phyloP scores from a whole-genome alignment of 176 grass and related monocot species.

The Triticum dicoccoides region DNA sequence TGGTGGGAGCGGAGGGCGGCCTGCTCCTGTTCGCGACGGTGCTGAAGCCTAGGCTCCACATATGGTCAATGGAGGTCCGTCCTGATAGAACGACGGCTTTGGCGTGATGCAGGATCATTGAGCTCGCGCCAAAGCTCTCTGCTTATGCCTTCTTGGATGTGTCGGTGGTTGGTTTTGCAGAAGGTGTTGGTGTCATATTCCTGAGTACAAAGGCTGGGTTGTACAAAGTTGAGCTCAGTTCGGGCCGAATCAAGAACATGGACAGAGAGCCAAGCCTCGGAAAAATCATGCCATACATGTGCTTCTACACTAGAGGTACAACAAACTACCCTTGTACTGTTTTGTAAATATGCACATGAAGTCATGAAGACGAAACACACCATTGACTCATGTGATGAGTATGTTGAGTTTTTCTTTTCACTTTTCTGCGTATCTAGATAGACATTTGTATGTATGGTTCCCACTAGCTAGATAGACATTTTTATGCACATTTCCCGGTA shows the following conservation, averaged over 20 bases:
- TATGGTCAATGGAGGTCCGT: neutral
- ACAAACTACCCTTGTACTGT: neutral
- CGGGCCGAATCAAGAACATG: neutral
- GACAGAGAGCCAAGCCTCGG: neutral
- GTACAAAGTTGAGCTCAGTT: neutral
- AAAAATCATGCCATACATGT: neutral
- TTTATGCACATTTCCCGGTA: neutral
- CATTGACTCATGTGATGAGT: neutral
- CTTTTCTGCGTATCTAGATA: neutral
- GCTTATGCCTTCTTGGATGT: no score
- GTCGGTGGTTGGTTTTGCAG: neutral
- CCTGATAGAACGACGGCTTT: neutral
- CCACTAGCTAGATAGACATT: neutral
- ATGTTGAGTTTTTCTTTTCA: neutral
- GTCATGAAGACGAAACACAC: neutral
- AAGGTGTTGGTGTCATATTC: slow-evolving; percentile 1
- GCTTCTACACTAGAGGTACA: neutral
- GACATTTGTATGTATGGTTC: neutral
- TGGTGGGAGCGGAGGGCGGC: neutral
- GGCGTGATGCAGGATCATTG: neutral
- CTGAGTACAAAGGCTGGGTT: neutral
- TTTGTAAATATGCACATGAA: neutral
- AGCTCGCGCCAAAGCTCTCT: neutral
- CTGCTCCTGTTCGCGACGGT: neutral
- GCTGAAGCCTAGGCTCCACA: neutral